Percentiles rank a stretch among this genome's conserved stretches.
These are phyloP conservation scores for Panaeolus cyanescens DNA, from an alignment of 768 basidiomycete species.

Conservation along the genomic window DNA sequence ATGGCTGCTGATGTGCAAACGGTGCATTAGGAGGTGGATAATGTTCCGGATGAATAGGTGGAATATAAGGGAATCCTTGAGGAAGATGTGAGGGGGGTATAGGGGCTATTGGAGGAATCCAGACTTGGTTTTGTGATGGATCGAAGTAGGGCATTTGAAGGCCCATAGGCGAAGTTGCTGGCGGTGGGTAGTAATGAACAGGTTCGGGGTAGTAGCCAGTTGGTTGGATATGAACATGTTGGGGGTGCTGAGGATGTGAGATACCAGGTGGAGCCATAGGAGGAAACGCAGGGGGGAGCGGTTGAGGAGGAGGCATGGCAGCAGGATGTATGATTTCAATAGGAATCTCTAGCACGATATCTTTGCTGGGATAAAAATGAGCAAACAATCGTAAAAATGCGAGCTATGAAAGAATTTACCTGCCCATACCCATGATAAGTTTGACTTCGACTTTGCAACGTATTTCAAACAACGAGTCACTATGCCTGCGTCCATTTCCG, in stretches of 20 bases:
- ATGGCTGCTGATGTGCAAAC: not conserved
- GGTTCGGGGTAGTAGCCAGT: constrained; percentile 18
- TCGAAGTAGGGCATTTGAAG: constrained; percentile 41
- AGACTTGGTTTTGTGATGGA: constrained; percentile 44
- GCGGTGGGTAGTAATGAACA: constrained; percentile 35
- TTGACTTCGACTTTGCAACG: constrained; percentile 56
- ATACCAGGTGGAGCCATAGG: constrained; percentile 9
- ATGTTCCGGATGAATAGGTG: constrained; percentile 7
- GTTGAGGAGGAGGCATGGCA: constrained; percentile 48
- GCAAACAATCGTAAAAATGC: not conserved
- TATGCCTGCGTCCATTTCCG: constrained; percentile 46
- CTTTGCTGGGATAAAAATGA: constrained; percentile 51
- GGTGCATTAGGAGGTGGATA: not conserved
- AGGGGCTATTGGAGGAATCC: constrained; percentile 42
- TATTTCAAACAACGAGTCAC: constrained; percentile 64
- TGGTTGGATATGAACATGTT: constrained; percentile 20
- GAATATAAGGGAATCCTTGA: constrained; percentile 26
- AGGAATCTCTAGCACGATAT: constrained; percentile 65
- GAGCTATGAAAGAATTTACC: constrained; percentile 35
- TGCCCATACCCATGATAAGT: constrained; percentile 67
- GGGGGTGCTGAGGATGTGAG: constrained; percentile 18
- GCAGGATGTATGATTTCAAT: constrained; percentile 64
- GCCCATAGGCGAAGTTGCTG: constrained; percentile 38
- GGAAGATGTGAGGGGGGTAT: constrained; percentile 22
- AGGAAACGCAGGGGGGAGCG: not conserved